Evolutionary conservation across 495 filamentous ascomycete genomes (phyloP).

Genomic region (Sabuloglossum arenarium): DNA sequence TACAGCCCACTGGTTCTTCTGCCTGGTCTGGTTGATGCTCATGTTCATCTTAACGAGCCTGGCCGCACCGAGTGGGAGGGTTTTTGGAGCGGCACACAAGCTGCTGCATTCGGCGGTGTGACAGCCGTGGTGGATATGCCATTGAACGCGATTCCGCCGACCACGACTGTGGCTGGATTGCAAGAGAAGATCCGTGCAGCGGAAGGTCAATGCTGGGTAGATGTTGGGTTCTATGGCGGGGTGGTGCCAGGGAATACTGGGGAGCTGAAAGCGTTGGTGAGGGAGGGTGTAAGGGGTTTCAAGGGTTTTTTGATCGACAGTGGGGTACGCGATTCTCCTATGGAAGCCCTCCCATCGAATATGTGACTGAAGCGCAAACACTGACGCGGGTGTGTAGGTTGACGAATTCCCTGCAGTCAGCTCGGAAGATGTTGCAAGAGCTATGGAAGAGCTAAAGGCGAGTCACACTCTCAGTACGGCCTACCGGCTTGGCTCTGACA

Average conservation of each 20-base stretch:
- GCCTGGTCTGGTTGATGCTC: conserved; percentile 86
- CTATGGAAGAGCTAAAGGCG: conserved; percentile 58
- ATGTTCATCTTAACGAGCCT: conserved; percentile 95
- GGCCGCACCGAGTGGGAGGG: conserved; percentile 98
- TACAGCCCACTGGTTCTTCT: conserved; percentile 74
- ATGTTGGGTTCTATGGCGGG: conserved; percentile 95
- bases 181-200: conserved; percentile 74
- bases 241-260: conserved; percentile 76
- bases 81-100: conserved; percentile 81
- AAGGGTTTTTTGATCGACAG: conserved; percentile 97
- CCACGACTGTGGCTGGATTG: conserved; percentile 68
- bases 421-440: conserved; percentile 52
- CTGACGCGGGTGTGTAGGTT: conserved; percentile 32
- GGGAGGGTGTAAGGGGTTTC: conserved; percentile 79
- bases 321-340: conserved; percentile 39
- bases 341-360: conserved; percentile 1
- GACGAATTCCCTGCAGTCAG: conserved; percentile 90
- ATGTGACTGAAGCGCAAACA: background rate
- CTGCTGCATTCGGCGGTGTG: conserved; percentile 87
- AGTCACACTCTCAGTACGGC: background rate
- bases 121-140: conserved; percentile 99
- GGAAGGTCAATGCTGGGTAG: conserved; percentile 85
- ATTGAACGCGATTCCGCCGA: conserved; percentile 89
- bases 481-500: background rate
- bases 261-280: conserved; percentile 61